phyloP scores from a whole-genome alignment of 169 alveolate genomes.

The Plasmodium ovale region DNA sequence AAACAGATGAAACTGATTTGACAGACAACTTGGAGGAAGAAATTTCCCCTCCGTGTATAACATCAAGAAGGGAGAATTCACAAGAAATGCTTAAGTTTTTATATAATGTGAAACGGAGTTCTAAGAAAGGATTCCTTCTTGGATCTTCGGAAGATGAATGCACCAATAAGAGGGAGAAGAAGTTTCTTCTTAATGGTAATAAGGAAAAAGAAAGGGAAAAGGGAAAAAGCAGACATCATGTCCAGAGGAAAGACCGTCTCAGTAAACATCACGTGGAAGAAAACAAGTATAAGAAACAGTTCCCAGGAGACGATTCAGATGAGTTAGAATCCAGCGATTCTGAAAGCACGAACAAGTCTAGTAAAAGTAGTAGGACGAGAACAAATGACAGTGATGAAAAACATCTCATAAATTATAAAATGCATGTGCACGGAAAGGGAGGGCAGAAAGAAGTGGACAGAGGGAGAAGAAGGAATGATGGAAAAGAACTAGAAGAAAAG shows the following conservation, averaged over 20 bases:
- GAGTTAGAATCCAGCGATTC: too few relatives aligned
- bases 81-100: background rate
- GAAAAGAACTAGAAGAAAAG: background rate
- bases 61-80: background rate
- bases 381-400: too few relatives aligned
- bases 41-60: too few relatives aligned
- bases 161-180: background rate
- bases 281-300: too few relatives aligned
- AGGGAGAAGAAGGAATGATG: background rate
- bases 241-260: too few relatives aligned
- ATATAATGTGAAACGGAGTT: background rate
- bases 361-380: too few relatives aligned
- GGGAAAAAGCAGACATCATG: background rate
- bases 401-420: background rate
- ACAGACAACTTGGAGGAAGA: too few relatives aligned
- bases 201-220: background rate
- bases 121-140: background rate
- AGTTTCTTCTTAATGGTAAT: background rate
- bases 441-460: background rate
- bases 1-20: background rate
- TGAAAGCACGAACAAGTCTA: too few relatives aligned
- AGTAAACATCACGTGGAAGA: too few relatives aligned
- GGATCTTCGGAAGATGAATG: background rate
- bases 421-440: background rate
- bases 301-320: too few relatives aligned